A percentile compares a stretch with the other conserved stretches of the same genome.
Evolutionary conservation across 805 yeast genomes (phyloP).

Genomic region (Kodamaea jinghongensis): DNA sequence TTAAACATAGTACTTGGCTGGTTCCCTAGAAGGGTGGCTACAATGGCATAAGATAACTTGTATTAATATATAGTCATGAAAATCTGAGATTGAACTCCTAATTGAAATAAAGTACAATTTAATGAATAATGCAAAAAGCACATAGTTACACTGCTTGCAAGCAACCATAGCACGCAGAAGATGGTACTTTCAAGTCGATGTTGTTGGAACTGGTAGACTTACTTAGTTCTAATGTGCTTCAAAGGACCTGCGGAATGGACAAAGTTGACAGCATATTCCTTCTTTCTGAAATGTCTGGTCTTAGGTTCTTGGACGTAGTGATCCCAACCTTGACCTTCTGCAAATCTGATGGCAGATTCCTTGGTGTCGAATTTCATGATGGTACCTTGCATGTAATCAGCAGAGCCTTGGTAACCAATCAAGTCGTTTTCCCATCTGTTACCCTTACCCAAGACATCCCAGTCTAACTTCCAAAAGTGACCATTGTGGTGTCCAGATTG

Average conservation of each 20-base stretch:
- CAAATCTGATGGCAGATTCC: conserved; percentile 76
- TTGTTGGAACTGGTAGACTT: conserved; percentile 11
- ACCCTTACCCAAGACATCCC: conserved; percentile 76
- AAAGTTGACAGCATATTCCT: conserved; percentile 73
- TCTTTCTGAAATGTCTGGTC: conserved; percentile 66
- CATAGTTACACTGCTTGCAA: too few relatives aligned
- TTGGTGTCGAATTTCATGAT: conserved; percentile 68
- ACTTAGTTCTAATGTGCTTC: conserved; percentile 80
- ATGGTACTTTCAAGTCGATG: too few relatives aligned
- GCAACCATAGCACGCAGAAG: too few relatives aligned
- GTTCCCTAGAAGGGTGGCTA: too few relatives aligned
- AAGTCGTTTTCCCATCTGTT: conserved; percentile 88
- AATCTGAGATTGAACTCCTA: neutral
- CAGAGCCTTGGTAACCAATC: conserved; percentile 78
- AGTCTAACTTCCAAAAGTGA: conserved; percentile 70
- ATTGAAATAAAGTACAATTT: neutral
- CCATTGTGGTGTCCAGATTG: conserved; percentile 65
- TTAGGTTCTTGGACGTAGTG: conserved; percentile 82
- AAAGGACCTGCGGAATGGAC: conserved; percentile 65
- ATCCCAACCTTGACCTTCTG: conserved; percentile 83
- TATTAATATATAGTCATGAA: too few relatives aligned
- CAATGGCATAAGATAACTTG: too few relatives aligned
- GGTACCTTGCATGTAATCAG: conserved; percentile 81
- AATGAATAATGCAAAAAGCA: too few relatives aligned
- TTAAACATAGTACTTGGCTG: too few relatives aligned